phyloP scores from a whole-genome alignment of 148 eudicot genomes.

The Silene latifolia region DNA sequence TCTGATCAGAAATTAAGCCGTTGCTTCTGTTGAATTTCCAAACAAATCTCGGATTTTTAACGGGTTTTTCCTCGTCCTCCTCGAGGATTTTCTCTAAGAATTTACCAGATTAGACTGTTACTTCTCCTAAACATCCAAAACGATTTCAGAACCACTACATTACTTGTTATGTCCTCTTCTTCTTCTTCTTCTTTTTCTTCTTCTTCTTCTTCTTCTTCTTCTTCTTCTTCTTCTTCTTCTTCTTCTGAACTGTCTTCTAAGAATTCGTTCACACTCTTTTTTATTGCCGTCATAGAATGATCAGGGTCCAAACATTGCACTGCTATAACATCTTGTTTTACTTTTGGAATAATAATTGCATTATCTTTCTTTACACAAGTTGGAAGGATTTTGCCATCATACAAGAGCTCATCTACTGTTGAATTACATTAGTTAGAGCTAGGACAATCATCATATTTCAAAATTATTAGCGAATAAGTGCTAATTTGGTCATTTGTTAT shows the following conservation, averaged over 20 bases:
- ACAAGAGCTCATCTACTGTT: conserved; percentile 81
- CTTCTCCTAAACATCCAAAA: conserved; percentile 40
- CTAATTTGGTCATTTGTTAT: too few relatives aligned
- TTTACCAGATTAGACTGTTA: conserved; percentile 30
- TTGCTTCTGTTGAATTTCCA: conserved; percentile 56
- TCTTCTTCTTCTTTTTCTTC: too few relatives aligned
- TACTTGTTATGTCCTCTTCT: too few relatives aligned
- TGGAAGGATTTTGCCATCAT: conserved; percentile 66
- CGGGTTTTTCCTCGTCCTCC: conserved; percentile 34
- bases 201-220: conserved; percentile 19
- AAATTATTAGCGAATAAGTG: too few relatives aligned
- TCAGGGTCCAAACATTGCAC: conserved; percentile 17
- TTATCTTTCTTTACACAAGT: conserved; percentile 25
- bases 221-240: too few relatives aligned
- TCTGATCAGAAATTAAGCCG: conserved; percentile 34
- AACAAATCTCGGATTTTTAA: conserved; percentile 24
- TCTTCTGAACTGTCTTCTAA: conserved; percentile 34
- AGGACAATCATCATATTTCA: too few relatives aligned
- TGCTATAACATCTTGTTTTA: not conserved
- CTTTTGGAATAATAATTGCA: not conserved
- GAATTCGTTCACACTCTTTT: conserved; percentile 57
- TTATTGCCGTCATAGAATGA: conserved; percentile 8
- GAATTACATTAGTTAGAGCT: too few relatives aligned
- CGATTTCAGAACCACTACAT: conserved; percentile 13
- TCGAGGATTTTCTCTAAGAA: conserved; percentile 27